Evolutionary conservation across 257 asterid genomes (phyloP), one percentile per base, ranked within the genome.

Genomic region (Solanum virginianum): DNA sequence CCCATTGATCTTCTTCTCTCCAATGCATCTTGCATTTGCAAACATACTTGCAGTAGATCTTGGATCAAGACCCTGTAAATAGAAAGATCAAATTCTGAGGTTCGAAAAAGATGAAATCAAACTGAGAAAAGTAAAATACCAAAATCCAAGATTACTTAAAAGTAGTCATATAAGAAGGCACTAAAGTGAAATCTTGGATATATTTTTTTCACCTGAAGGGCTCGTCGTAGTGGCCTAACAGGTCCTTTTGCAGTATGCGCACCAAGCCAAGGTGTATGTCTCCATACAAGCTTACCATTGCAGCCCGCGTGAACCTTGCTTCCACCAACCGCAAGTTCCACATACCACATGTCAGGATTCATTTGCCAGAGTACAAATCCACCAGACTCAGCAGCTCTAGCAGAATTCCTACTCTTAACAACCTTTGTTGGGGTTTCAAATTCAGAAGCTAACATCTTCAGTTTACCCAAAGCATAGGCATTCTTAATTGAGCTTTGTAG

Each of bases 191-290:
- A 77, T 15, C 16, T 10, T 71, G 55, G 18, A 71, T 1, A 70
- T 70, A 20, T 22, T 24, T 72, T 22, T 24, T 72, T 83, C 66
- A 96, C 99, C 98, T 94, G 98, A 85, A 93, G 98, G 13, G 98
- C 96, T 4, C 99, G 97, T 36, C 98, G 98, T 18, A 96, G 86
- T 11, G 99, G 97, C 83, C 99, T 72, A 77, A 93, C 96, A 0
- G 98, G 98, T 2, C 99, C 98, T 90, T 94, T 94, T 1, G 98
- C 98, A 4, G 98, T 83, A 88, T 96, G 99, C 0, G 98, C 98
- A 10, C 99, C 98, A 47, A 96, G 98, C 99, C 99, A 96, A 1
- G 98, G 98, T 0, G 99, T 96, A 88, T 96, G 99, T 85, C 98
- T 88, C 99, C 99, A 96, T 0, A 96, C 98, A 5, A 96, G 92